Evolutionary conservation across 2,329 filamentous ascomycete species (phyloP), one percentile per base, ranked within the genome.

Genomic region (Cordyceps militaris): DNA sequence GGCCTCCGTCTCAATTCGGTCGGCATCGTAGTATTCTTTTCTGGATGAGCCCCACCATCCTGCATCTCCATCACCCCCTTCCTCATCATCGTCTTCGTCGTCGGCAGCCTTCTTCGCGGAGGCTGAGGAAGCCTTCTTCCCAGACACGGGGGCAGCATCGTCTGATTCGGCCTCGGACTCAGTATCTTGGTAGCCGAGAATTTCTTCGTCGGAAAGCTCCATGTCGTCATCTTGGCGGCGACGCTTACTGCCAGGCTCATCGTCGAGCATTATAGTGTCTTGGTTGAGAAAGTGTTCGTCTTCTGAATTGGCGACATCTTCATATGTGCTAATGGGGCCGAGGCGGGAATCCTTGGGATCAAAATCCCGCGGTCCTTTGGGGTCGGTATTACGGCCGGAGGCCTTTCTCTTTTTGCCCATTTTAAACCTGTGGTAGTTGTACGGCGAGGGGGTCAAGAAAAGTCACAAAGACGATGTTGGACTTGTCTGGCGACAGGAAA

Each of bases 11-110:
- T 84, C 81, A 63, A 83, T 79, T 28, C 79, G 74, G 71, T 99
- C 93, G 63, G 91, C 89, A 74, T 96, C 83, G 73, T 99, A 99
- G 74, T 97, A 96, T 65, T 96, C 93, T 61, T 88, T 88, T 70
- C 84, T 93, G 2, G 89, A 91, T 4, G 87, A 82, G 30, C 93
- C 94, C 92, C 94, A 97, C 69, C 86, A 92, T 43, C 83, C 85
- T 53, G 84, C 77, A 28, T 81, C 79, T 7, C 80, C 80, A 19
- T 80, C 82, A 6, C 65, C 66, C n/a, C 60, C 65, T 16, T 62
- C 79, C 53, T 81, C 83, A 10, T 74, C 65, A 14, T 62, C 79
- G 56, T 85, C 79, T 2, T 81, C 83, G 14, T 74, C 65, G 16
- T 61, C 79, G 55, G 84, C 75, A 14, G 61, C 63, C 28, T 63